phyloP scores from a whole-genome alignment of 1,284 basidiomycete species.

The Meira nashicola region DNA sequence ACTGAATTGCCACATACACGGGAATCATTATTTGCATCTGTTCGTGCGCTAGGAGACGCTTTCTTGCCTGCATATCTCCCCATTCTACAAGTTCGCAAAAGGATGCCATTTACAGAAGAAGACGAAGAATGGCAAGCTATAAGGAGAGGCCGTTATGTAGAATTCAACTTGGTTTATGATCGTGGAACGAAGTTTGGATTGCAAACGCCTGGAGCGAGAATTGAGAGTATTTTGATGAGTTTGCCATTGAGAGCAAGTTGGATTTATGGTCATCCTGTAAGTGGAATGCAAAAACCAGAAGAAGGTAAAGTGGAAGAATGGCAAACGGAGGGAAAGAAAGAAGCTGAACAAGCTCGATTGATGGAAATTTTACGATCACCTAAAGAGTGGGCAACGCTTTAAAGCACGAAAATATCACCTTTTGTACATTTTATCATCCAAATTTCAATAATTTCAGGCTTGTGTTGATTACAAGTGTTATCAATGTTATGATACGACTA shows the following conservation, averaged over 20 bases:
- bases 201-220: conserved; percentile 49
- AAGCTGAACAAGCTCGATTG: conserved; percentile 25
- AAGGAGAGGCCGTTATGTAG: conserved; percentile 46
- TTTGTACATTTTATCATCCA: no score
- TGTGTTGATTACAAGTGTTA: no score
- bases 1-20: conserved; percentile 27
- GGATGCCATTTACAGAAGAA: conserved; percentile 24
- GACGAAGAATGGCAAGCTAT: conserved; percentile 47
- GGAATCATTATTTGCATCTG: conserved; percentile 44
- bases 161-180: conserved; percentile 52
- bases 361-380: conserved; percentile 34
- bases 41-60: conserved; percentile 44
- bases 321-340: conserved; percentile 9
- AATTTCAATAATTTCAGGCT: no score
- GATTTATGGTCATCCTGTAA: conserved; percentile 44
- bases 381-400: conserved; percentile 29
- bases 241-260: conserved; percentile 47
- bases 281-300: conserved; percentile 22
- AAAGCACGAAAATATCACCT: not conserved
- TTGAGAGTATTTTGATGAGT: conserved; percentile 53
- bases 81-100: conserved; percentile 38
- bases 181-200: conserved; percentile 52
- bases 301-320: conserved; percentile 10
- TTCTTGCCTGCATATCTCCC: conserved; percentile 50
- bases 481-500: no score